Evolutionary conservation across 305 asterid species (phyloP), one percentile per base, ranked within the genome.

Genomic region (Fraxinus ornus): DNA sequence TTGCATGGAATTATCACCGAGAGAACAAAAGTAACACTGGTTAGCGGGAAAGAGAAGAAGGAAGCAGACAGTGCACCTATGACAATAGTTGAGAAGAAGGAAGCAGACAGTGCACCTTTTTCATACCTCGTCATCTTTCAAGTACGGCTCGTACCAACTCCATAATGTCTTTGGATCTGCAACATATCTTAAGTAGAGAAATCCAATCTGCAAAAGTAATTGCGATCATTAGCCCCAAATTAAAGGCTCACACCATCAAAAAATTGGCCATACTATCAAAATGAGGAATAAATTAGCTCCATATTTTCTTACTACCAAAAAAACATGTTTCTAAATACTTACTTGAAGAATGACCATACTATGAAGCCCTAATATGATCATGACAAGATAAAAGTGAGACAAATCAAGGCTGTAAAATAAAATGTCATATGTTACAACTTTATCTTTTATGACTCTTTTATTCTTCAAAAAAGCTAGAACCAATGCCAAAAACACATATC

Each of bases 161-260:
- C 98, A 94, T 80, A 94, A 86, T 76, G 97, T 91, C 93, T 96
- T 96, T 60, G 98, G 92, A 88, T 96, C 99, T 75, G 95, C 97
- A 85, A 86, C 91, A 85, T 96, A 96, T 83, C 99, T 89, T 66
- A 96, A 86, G 86, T 96, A 96, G 17, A 96, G 94, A 90, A 96
- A 96, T 10, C 99, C 98, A 87, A 96, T 32, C 99, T 96, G 90
- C 85, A 88, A 86, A 85, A 80, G 80, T 30, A 76, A 12, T 60
- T 13, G 33, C 1, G 33, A 78, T 64, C 21, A 39, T 80, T 37
- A 78, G 77, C 52, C 39, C 74, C 76, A 52, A n/a, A 71, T 7
- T 26, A 75, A 36, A 83, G 82, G 57, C 30, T 77, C 79, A 76
- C 22, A 5, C 60, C 24, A 68, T 60, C 83, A 57, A 73, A 71